Base-by-base conservation (phyloP, 2,329 filamentous ascomycete species). In the Stromatinia cepivora region DNA sequence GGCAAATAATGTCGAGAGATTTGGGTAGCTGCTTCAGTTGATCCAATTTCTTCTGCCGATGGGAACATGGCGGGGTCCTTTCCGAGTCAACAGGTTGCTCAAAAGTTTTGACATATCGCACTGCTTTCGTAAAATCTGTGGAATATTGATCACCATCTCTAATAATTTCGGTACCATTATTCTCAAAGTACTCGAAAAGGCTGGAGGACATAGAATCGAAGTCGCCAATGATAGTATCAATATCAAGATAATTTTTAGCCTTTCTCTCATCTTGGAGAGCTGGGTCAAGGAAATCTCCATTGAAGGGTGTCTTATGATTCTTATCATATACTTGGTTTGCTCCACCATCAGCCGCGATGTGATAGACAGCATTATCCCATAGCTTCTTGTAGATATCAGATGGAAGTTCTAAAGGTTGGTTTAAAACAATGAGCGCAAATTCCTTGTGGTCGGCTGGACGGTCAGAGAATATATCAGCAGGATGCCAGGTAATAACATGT, bases 71-170 rank as follows among this genome's bases (percentile, higher is more conserved):
- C 4, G 50, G 36, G 8, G 25, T 57, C 45, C 64, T 59, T n/a
- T 53, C 50, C 4, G 36, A 54, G 13, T 28, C 48, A 25, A 20
- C 34, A 15, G 70, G 52, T n/a, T 58, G 28, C 74, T 75, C 58
- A 34, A 71, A 64, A 3, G 61, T 61, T 67, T 70, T 72, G 17
- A 88, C 84, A 80, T 85, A 90, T 73, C 80, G 83, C 74, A 91
- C 86, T 75, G 88, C 92, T 82, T 99, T 99, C 75, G 87, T 89
- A 75, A 98, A 97, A 79, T 99, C 95, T 39, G 95, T 97, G 28
- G 90, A 91, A 75, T 96, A 87, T 79, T 98, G 92, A 77, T 96
- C 92, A n/a, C 84, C 79, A 72, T 94, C 88, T 74, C 88, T 82
- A 72, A 92, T 84, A 66, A 98, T 83, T 17, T 83, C 77, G 2